These are phyloP conservation scores for Gossypium davidsonii DNA, from an alignment of 441 rosid species.

Conservation along the genomic window DNA sequence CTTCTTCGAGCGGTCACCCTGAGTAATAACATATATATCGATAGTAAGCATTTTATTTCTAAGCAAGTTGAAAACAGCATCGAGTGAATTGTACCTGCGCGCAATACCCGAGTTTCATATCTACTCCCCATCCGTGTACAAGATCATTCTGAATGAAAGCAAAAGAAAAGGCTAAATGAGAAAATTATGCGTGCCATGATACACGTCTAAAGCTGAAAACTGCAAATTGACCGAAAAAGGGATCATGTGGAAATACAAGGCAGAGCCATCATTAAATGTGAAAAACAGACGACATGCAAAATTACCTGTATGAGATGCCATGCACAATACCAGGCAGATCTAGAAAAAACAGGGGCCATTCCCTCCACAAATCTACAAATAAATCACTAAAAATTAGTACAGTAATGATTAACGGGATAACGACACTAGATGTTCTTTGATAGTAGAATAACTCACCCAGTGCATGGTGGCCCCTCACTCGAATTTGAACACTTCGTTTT, in stretches of 20 bases:
- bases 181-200: not conserved
- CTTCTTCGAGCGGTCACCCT: conserved; percentile 85
- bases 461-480: conserved; percentile 91
- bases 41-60: not conserved
- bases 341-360: conserved; percentile 97
- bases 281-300: not conserved
- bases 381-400: conserved; percentile 12
- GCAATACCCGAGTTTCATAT: conserved; percentile 92
- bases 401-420: not conserved
- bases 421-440: not conserved
- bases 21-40: conserved; percentile 13
- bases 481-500: conserved; percentile 53
- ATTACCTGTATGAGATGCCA: conserved; percentile 99
- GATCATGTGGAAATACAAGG: not conserved
- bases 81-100: conserved; percentile 52
- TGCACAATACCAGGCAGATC: conserved; percentile 94
- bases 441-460: conserved; percentile 53
- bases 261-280: not conserved
- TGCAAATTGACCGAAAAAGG: not conserved
- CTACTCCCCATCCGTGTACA: conserved; percentile 97
- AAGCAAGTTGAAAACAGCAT: not conserved
- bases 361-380: conserved; percentile 79
- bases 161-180: not conserved
- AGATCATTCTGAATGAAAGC: conserved; percentile 61
- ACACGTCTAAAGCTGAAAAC: not conserved